A percentile compares a stretch with the other conserved stretches of the same genome.
phyloP scores from a whole-genome alignment of 2,329 filamentous ascomycete species.

The Sporothrix dimorphospora region DNA sequence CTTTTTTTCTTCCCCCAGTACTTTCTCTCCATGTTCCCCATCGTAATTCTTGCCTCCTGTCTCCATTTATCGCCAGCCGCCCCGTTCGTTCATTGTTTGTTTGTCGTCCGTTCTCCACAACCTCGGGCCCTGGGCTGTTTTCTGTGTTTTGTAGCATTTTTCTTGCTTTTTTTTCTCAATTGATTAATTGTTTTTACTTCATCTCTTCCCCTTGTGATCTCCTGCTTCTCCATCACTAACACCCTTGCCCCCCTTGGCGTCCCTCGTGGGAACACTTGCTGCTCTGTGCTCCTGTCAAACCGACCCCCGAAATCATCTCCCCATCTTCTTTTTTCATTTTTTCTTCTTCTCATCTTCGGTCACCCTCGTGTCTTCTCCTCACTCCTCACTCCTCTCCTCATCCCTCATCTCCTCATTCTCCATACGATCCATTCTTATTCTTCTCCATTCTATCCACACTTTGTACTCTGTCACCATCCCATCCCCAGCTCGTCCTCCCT shows the following conservation, averaged over 20 bases:
- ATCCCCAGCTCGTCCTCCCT: neutral
- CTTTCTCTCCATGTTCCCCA: neutral
- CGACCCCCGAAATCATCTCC: constrained; percentile 11
- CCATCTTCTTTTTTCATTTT: constrained; percentile 2
- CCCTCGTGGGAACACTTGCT: neutral
- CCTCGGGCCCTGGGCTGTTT: neutral
- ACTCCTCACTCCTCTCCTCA: constrained; percentile 2
- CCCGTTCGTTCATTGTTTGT: constrained; percentile 12
- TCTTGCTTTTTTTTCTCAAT: neutral
- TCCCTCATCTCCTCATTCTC: neutral
- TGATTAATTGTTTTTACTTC: neutral
- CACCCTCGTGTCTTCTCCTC: constrained; percentile 1
- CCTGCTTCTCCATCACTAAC: constrained; percentile 18
- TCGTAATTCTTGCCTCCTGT: constrained; percentile 9
- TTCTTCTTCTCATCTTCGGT: neutral
- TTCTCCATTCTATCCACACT: constrained; percentile 15
- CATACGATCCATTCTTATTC: constrained; percentile 12
- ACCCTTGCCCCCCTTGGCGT: constrained; percentile 10
- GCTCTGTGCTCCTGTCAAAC: constrained; percentile 19
- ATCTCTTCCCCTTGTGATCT: neutral
- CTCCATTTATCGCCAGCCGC: constrained; percentile 1
- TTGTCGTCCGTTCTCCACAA: neutral
- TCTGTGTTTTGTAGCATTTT: neutral
- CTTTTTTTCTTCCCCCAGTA: neutral
- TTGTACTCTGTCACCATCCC: neutral